These are phyloP conservation scores for Musa itinerans DNA, from an alignment of 176 grass and related monocot species.

Conservation along the genomic window DNA sequence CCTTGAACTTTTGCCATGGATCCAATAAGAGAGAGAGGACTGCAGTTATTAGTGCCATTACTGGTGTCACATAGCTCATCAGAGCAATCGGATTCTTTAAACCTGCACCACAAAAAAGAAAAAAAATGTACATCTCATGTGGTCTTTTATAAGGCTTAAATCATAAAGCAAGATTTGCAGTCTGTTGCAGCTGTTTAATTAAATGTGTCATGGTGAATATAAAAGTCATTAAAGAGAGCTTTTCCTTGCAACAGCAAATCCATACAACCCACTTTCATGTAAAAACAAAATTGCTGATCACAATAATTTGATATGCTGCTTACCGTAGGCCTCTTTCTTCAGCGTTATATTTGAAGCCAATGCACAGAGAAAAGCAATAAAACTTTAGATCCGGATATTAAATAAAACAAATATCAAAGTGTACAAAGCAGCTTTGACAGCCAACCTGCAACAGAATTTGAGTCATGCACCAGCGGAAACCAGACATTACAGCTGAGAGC, in stretches of 20 bases:
- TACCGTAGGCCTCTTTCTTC: constrained; percentile 12
- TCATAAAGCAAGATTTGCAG: neutral
- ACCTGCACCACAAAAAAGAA: constrained; percentile 37
- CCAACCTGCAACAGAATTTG: constrained; percentile 98
- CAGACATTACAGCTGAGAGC: constrained; percentile 89
- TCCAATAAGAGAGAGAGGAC: constrained; percentile 74
- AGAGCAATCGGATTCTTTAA: constrained; percentile 76
- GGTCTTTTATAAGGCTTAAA: neutral
- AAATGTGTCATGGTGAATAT: neutral
- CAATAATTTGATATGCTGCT: neutral
- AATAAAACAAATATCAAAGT: neutral
- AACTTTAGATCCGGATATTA: neutral
- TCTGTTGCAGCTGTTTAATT: neutral
- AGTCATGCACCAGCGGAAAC: constrained; percentile 96
- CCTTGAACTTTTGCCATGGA: constrained; percentile 74
- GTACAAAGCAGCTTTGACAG: neutral
- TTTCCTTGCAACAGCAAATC: no score
- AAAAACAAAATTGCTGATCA: no score
- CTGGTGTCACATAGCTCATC: constrained; percentile 90
- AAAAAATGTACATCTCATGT: neutral
- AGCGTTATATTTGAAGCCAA: neutral
- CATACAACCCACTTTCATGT: no score
- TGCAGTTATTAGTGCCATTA: constrained; percentile 86
- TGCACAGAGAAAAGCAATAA: neutral
- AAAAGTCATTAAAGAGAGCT: neutral